Evolutionary conservation across 1,139 yeast species (phyloP), one percentile per base, ranked within the genome.

Genomic region (Kluyveromyces marxianus): DNA sequence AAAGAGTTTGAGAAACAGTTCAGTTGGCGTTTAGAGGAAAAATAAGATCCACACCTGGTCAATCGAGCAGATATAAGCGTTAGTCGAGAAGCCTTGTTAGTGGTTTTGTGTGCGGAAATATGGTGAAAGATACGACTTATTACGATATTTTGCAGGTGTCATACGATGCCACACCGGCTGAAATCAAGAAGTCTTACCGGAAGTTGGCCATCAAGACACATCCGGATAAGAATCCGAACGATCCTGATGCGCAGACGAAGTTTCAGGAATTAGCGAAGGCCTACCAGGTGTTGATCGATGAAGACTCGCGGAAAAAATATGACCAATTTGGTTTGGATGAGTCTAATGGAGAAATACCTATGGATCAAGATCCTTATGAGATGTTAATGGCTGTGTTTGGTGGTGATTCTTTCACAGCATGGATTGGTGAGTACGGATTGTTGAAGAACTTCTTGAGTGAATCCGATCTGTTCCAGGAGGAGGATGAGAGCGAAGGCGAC

Each of bases 191-290:
- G 65, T 96, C 97, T 0, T 92, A 92, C 68, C 75, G 98, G 51
- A 84, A 83, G 65, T 81, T 83, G 60, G 97, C 97, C 6, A 82
- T 92, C 63, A 73, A 70, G 48, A 83, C 89, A 52, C 98, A 94
- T 65, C 98, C 98, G 0, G 98, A 92, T 66, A 94, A 92, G 69
- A 89, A 92, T 59, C 97, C 97, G 6, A 79, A 83, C 56, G 86
- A 83, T 58, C 86, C 87, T 24, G 74, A 71, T 31, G 89, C 90
- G 2, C 87, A 85, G 32, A 49, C 62, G n/a, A 75, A 72, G 58
- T 81, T 81, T 55, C 86, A 81, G 59, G 82, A 74, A 47, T 81
- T 81, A 8, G 85, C 86, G 32, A 81, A 80, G 57, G 87, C 86
- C 10, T 81, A 81, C 55, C 86, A 81, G 56, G 85, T 81, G 0